Base-by-base conservation (phyloP, 805 yeast genomes). In the Saturnispora silvae region DNA sequence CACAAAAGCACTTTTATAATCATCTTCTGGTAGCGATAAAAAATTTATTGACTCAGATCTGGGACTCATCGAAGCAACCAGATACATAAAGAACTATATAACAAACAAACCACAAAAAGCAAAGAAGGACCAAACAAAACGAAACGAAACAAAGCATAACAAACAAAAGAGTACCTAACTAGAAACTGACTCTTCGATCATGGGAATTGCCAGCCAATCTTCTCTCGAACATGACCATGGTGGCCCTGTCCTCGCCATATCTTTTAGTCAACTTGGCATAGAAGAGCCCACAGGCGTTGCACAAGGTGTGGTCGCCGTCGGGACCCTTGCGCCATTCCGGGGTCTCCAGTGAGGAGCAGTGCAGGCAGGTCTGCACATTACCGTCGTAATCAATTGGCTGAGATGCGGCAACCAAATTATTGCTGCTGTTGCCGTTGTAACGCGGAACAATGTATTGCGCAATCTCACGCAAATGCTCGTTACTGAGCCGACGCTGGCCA, bases 311-410 rank as follows among this genome's bases (percentile, higher is more conserved):
- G 11, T 75, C 72, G 3, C 92, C 94, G 37, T 70, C 70, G 2
- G 94, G 92, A 0, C 92, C 92, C 32, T 79, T 67, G 38, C 94
- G 61, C 94, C 94, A 82, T 54, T 82, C 92, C 0, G 92, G 92
- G 0, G 94, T 80, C 32, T 70, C 72, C 6, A 52, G 57, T 4
- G 68, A 63, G n/a, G 65, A 67, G 48, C 82, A 76, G 41, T 56
- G 60, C 16, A 46, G 34, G 41, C 58, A 54, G 24, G 23, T 7
- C 7, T 8, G 24, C 7, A 22, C 5, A 11, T 6, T 30, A 9
- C 15, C n/a, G 20, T 7, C 33, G 17, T 27, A 14, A 17, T 19
- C 28, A 25, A 19, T 34, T 15, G 19, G 22, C 37, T 9, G 4
- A 16, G 18, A 16, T 28, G 18, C 9, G 16, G 18, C n/a, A n/a